Conservation (phyloP, 2,329 filamentous ascomycete genomes). For the Exophiala sp. region DNA sequence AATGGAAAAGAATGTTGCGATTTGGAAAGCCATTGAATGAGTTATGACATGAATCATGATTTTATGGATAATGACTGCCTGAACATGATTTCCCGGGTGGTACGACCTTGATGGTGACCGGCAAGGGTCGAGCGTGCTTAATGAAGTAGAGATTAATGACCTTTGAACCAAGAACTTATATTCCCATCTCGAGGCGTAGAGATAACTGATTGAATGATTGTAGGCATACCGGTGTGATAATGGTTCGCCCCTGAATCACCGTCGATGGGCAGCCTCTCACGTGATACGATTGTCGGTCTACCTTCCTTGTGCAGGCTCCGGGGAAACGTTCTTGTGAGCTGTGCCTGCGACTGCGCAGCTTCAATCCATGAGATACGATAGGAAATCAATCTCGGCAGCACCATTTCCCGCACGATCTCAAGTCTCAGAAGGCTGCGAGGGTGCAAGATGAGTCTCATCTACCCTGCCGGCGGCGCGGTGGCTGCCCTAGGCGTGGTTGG, state of each 20-base stretch:
- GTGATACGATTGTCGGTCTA: slow-evolving; percentile 6
- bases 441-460: slow-evolving; percentile 62
- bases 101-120: neutral
- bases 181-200: too few relatives aligned
- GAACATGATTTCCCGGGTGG: neutral
- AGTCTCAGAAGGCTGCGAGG: neutral
- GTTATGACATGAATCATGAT: slow-evolving; percentile 13
- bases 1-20: slow-evolving; percentile 44
- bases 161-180: too few relatives aligned
- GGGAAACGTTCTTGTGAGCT: slow-evolving; percentile 11
- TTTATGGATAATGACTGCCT: neutral
- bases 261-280: slow-evolving; percentile 7
- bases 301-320: slow-evolving; percentile 8
- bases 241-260: neutral
- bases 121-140: too few relatives aligned
- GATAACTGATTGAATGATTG: too few relatives aligned
- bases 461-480: slow-evolving; percentile 63
- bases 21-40: slow-evolving; percentile 51
- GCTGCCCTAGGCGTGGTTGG: slow-evolving; percentile 67
- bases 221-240: too few relatives aligned
- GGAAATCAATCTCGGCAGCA: neutral
- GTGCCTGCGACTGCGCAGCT: slow-evolving; percentile 17
- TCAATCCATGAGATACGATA: slow-evolving; percentile 6
- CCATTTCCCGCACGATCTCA: neutral
- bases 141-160: too few relatives aligned